These are phyloP conservation scores for Xylaria scruposa DNA, from an alignment of 495 filamentous ascomycete species.

Conservation along the genomic window DNA sequence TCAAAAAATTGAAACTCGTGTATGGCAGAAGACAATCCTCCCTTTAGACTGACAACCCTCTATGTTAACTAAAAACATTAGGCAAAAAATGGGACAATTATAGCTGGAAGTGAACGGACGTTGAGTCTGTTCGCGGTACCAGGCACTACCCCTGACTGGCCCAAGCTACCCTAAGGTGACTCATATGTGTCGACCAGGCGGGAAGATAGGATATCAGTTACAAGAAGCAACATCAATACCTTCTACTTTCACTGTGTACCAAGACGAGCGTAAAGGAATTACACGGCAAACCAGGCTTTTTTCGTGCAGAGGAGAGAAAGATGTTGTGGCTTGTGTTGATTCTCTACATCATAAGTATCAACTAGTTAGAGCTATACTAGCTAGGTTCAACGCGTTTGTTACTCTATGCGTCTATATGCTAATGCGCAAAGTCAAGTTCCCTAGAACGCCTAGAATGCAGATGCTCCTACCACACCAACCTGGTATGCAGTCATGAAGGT, in stretches of 20 bases:
- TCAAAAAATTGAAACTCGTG: conserved; percentile 26
- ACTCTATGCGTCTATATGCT: neutral
- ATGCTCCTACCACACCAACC: conserved; percentile 4
- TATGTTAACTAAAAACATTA: neutral
- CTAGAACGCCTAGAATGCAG: conserved; percentile 17
- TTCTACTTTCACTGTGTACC: neutral
- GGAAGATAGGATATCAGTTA: neutral
- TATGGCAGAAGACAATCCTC: too few species aligned
- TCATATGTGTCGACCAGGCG: neutral
- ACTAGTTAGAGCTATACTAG: neutral
- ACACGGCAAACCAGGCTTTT: neutral
- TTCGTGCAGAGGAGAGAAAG: neutral
- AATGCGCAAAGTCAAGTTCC: neutral
- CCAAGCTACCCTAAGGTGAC: neutral
- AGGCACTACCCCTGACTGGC: neutral
- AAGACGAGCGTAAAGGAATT: neutral
- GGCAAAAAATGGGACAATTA: neutral
- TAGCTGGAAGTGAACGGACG: neutral
- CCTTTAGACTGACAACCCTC: neutral
- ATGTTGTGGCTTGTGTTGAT: neutral
- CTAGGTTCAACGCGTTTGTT: neutral
- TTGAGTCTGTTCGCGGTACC: neutral
- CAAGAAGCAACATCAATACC: neutral
- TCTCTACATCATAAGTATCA: neutral
- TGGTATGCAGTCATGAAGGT: neutral